Base-by-base conservation (phyloP, 1,284 basidiomycete species). In the Cerrena zonata region DNA sequence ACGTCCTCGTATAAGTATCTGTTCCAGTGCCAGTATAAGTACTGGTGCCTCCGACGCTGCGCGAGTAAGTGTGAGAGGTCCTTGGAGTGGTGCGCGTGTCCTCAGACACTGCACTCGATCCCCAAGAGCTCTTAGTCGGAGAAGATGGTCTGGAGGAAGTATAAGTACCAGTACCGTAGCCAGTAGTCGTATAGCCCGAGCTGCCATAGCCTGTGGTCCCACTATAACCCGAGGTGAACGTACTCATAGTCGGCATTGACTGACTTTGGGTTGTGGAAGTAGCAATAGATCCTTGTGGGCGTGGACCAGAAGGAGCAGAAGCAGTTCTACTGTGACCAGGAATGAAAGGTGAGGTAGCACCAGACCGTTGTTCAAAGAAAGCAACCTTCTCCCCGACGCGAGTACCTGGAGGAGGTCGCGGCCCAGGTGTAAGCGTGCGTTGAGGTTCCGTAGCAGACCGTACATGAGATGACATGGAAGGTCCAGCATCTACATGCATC, bases 331-430 rank as follows among this genome's bases (percentile, higher is more conserved):
- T 65, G 60, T 84, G 81, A 12, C 72, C 58, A 21, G 58, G 51
- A n/a, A 59, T 37, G 41, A 54, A 61, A 3, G 67, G 61, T 0
- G 63, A 56, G 7, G 65, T 65, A 1, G 61, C 53, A 0, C 57
- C 54, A 2, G 65, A 64, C 10, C 69, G 70, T 41, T 82, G 76
- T 58, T 90, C 88, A 53, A 89, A 90, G 39, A 84, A 79, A 0
- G 87, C 85, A 40, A 86, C 85, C 39, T 89, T 73, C 52, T 86
- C 80, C 13, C 77, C 84, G 0, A 85, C 76, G 15, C 84, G 77
- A 27, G 79, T 78, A 5, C 78, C 80, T 39, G 49, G 26, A 12
- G 44, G 44, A 12, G 42, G 30, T 18, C 19, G 19, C 19, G 25
- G 27, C 10, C 69, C 71, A 19, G 80, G 80, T 18, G 69, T 48